Base-by-base conservation (phyloP, 1,284 basidiomycete species). In the Xerocomus amazonicus region DNA sequence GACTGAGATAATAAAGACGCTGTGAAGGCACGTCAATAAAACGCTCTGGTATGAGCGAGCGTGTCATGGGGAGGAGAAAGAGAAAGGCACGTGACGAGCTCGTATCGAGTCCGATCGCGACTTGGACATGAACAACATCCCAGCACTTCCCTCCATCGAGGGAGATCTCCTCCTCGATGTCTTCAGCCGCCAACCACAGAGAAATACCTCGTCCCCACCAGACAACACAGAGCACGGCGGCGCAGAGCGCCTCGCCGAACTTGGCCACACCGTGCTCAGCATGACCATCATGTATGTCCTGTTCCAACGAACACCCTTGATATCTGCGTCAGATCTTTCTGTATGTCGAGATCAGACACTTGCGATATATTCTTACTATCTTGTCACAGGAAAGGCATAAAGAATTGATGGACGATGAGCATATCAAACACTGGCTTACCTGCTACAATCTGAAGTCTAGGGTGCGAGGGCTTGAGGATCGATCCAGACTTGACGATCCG, bases 11-110 rank as follows among this genome's bases (percentile, higher is more conserved):
- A 56, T 83, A 83, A 7, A 83, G 72, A 45, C 80, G 69, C 58
- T 83, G 80, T 10, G 80, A 77, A 17, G 80, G 80, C 17, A 77
- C 64, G 61, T 83, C 80, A 38, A 83, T 50, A 57, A 76, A 75
- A 46, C 70, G 73, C 62, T 80, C 78, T 41, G 79, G 71, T 44
- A 83, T 74, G 35, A 79, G 60, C 47, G 79, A 74, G 55, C 54
- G 59, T 47, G 54, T 47, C 56, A 59, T 62, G 43, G 4, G 19
- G 23, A 37, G 23, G 41, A 44, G 38, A 14, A 46, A 43, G 43
- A 35, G 35, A 14, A 43, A 39, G 13, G 33, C 60, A 66, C 63
- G 60, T 66, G 63, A 61, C 12, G 9, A 9, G 10, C 16, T 17
- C 16, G 19, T 23, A 47, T 45, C 52, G 10, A 19, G 43, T 31